A percentile compares a stretch with the other conserved stretches of the same genome.
phyloP scores from a whole-genome alignment of 371 early-diverging fungal genomes.

The Lichtheimia ornata region DNA sequence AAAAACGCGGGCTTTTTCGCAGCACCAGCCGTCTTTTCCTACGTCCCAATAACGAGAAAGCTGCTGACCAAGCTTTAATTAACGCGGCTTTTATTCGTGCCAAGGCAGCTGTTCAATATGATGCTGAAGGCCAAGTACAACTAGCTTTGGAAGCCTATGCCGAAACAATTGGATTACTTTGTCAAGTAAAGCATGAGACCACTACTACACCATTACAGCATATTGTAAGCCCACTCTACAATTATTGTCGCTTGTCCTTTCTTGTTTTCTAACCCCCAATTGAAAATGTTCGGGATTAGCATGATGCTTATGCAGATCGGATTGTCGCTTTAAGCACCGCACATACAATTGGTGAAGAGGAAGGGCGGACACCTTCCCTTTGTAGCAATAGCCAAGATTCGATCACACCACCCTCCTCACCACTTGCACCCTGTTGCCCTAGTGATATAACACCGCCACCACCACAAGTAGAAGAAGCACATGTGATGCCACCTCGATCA shows the following conservation, averaged over 20 bases:
- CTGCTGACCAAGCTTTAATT: constrained; percentile 2
- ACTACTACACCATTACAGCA: background rate
- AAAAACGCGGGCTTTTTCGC: constrained; percentile 3
- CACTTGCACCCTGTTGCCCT: background rate
- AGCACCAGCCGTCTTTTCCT: constrained; percentile 5
- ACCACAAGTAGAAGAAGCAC: background rate
- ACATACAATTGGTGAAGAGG: too few relatives aligned
- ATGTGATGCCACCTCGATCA: background rate
- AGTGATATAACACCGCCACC: background rate
- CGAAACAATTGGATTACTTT: constrained; percentile 3
- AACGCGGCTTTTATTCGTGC: constrained; percentile 4
- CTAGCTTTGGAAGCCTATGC: constrained; percentile 6
- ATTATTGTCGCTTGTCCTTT: background rate
- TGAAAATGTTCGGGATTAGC: background rate
- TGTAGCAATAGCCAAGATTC: background rate
- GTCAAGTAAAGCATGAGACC: constrained; percentile 4
- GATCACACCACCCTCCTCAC: background rate
- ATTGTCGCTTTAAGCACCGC: constrained; percentile 2
- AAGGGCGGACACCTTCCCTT: too few relatives aligned
- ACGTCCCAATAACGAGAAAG: constrained; percentile 2
- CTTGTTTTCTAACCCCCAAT: background rate
- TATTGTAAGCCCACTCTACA: background rate
- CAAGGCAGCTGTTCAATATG: constrained; percentile 7
- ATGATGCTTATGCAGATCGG: constrained; percentile 2
- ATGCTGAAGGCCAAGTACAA: constrained; percentile 4